Evolutionary conservation across 805 yeast species (phyloP).

Genomic region (Candida nemodendra): DNA sequence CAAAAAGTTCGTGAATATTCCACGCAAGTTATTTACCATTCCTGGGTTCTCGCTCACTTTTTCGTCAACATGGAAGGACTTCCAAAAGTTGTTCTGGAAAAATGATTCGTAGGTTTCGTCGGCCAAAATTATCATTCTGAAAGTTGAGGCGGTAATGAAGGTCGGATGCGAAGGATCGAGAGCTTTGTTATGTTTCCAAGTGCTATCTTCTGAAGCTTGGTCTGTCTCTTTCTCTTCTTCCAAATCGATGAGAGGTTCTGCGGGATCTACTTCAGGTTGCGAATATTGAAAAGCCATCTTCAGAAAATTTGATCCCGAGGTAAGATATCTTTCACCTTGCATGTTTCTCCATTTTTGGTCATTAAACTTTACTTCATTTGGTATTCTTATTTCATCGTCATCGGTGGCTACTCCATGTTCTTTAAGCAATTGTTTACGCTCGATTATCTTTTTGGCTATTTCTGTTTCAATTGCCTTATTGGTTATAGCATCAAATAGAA

Average conservation of each 20-base stretch:
- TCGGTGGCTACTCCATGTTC: constrained; percentile 31
- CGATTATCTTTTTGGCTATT: constrained; percentile 60
- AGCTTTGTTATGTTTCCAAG: constrained; percentile 78
- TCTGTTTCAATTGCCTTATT: constrained; percentile 60
- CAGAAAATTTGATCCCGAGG: constrained; percentile 84
- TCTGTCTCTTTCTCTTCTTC: constrained; percentile 33
- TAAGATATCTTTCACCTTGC: constrained; percentile 76
- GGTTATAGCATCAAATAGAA: constrained; percentile 62
- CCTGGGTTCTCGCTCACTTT: constrained; percentile 40
- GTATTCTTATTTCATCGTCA: constrained; percentile 45
- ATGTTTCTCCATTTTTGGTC: constrained; percentile 58
- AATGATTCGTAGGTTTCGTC: constrained; percentile 90
- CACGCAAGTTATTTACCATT: constrained; percentile 61
- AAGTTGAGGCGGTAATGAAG: constrained; percentile 76
- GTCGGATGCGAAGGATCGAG: constrained; percentile 78
- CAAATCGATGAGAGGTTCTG: constrained; percentile 42
- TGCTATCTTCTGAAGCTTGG: constrained; percentile 32
- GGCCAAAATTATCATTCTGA: constrained; percentile 90
- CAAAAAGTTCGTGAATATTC: constrained; percentile 85
- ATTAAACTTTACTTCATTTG: constrained; percentile 61
- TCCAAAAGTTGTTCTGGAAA: constrained; percentile 65
- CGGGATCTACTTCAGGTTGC: constrained; percentile 56
- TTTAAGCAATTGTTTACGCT: constrained; percentile 34
- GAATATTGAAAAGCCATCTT: constrained; percentile 91
- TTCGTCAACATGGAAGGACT: constrained; percentile 65